These are phyloP conservation scores for Leishmania braziliensis DNA, from an alignment of 208 protist species.

Conservation along the genomic window DNA sequence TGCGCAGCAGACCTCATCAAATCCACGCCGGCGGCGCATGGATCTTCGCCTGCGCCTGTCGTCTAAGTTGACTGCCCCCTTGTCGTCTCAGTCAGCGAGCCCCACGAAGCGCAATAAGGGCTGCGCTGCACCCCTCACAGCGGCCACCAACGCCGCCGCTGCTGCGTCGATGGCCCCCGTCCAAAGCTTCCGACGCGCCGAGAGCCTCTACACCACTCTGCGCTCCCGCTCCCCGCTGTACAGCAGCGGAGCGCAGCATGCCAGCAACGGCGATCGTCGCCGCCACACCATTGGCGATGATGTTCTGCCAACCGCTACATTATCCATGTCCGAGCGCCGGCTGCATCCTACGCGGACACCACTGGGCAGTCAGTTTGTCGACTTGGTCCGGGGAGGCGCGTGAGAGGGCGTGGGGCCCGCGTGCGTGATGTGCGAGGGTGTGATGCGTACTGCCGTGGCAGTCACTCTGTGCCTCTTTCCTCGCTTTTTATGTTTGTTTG, in stretches of 20 bases:
- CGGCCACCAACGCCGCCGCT: not conserved
- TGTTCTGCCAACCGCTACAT: not conserved
- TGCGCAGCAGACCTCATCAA: not conserved
- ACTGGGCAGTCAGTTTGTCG: not conserved
- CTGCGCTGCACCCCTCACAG: not conserved
- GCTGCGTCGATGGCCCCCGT: slow-evolving; percentile 2
- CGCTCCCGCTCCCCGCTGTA: not conserved
- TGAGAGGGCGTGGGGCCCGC: not conserved
- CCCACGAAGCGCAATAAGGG: not conserved
- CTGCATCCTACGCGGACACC: slow-evolving; percentile 5
- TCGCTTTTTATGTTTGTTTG: not conserved
- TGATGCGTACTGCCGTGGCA: not conserved
- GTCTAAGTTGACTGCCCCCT: not conserved
- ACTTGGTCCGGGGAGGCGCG: not conserved
- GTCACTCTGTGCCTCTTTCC: not conserved
- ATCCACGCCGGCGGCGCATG: slow-evolving; percentile 4
- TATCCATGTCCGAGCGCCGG: not conserved
- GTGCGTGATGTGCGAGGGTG: not conserved
- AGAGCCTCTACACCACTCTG: slow-evolving; percentile 2
- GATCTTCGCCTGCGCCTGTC: slow-evolving; percentile 4
- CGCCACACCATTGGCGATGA: slow-evolving; percentile 24
- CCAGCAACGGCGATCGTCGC: not conserved
- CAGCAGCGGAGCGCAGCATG: not conserved
- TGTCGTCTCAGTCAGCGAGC: not conserved
- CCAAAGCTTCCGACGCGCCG: not conserved